phyloP scores from a whole-genome alignment of 1,139 yeast species.

The Blastobotrys arbuscula region DNA sequence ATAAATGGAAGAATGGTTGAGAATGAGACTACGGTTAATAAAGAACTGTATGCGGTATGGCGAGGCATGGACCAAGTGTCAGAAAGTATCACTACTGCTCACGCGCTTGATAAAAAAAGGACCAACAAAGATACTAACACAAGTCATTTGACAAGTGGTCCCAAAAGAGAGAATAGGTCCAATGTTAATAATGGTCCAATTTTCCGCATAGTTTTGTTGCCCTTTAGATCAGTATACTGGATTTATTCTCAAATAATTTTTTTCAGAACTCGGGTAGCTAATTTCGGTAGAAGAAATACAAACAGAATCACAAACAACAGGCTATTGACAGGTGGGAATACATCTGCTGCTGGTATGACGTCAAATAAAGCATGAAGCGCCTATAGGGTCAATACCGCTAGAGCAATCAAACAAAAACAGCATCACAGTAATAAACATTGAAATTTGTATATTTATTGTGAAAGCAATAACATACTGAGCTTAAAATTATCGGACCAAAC shows the following conservation, averaged over 20 bases:
- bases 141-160: neutral
- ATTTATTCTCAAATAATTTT: neutral
- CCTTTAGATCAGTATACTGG: neutral
- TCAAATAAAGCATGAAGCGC: too few relatives aligned
- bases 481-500: too few relatives aligned
- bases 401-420: too few relatives aligned
- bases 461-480: too few relatives aligned
- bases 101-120: neutral
- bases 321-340: too few relatives aligned
- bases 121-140: neutral
- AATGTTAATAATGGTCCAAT: neutral
- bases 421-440: too few relatives aligned
- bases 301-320: too few relatives aligned
- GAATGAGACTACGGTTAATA: constrained; percentile 14
- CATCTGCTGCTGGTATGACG: too few relatives aligned
- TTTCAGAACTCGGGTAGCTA: neutral
- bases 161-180: neutral
- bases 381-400: too few relatives aligned
- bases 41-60: constrained; percentile 19
- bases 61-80: constrained; percentile 16
- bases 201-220: neutral
- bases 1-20: constrained; percentile 11
- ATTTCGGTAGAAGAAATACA: neutral
- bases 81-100: neutral
- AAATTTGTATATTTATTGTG: too few relatives aligned